Evolutionary conservation across 2,329 filamentous ascomycete species (phyloP), one percentile per base, ranked within the genome.

Genomic region (Talaromyces sp.): DNA sequence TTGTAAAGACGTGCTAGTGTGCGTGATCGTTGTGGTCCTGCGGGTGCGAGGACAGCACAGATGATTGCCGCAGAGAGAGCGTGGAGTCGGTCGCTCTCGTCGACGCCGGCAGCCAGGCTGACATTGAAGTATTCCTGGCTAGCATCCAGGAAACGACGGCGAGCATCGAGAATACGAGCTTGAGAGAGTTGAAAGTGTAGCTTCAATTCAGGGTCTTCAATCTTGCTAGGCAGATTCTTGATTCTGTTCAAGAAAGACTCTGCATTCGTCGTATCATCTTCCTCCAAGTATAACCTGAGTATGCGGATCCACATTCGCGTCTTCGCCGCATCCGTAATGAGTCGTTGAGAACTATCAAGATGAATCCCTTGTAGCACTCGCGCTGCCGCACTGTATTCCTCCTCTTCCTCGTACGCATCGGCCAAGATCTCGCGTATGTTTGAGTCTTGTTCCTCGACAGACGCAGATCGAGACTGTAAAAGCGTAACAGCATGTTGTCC

Each of bases 191-290:
- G 88, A 80, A 98, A 99, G 78, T 94, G 89, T 60, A 98, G 83
- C 70, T 88, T 88, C 56, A 94, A 83, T 67, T 90, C 86, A 45
- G 88, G 85, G 75, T 97, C 88, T 35, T 85, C 80, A 37, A 97
- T 88, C 68, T 86, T 88, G 81, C 91, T 77, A 1, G 97, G 92
- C 70, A 97, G 84, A 74, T 95, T 94, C 81, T 97, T 98, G 77
- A 96, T 90, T 78, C 94, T 93, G 83, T 97, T 97, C 72, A 99
- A 85, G 75, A 93, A 96, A 47, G 85, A 87, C 75, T 96, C 92
- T 48, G 95, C 95, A 41, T 86, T 85, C 1, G 90, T 92, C 9
- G 92, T 90, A 79, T 98, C 93, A 75, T 97, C 94, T 57, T 93
- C 92, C 81, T 99, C 94, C 67, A 99, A 86, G 76, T 95, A 96